Evolutionary conservation across 805 yeast species (phyloP), one percentile per base, ranked within the genome.

Genomic region (Saccharomyces mikatae): DNA sequence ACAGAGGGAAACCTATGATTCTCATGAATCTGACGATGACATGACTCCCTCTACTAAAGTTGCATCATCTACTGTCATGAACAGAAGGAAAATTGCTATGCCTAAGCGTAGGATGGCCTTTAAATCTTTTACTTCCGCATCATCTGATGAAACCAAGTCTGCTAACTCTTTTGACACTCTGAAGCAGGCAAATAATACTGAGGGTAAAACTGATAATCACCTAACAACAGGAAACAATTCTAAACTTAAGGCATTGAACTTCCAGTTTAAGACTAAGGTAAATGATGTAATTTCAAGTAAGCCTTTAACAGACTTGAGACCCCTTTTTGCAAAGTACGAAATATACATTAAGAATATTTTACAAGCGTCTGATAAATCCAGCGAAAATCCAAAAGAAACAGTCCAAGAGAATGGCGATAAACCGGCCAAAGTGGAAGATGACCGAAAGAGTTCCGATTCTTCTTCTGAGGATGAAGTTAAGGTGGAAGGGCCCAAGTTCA

Each of bases 401-500:
- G 11, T 26, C n/a, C 41, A 36, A 17, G 44, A 17, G 9, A 8
- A 29, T n/a, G 26, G 26, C 24, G n/a, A 14, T 22, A 26, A 6
- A 28, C 13, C 6, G 10, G 26, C 8, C 27, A 49, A 22, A 9
- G 57, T 53, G 21, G 63, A 60, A 13, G 61, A 53, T 11, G 65
- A 60, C 28, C 59, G 47, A 36, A 62, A 62, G 1, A 36, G 24
- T 17, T 36, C 44, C 3, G 44, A 36, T 1, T 72, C 78, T 2
- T 82, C 78, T 52, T 72, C 78, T 1, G 87, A 82, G 32, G 82
- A 82, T 22, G 87, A 82, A 41, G 69, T 83, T 27, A 84, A 83
- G 64, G 78, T 86, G 29, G 80, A 87, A 67, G 95, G 95, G 1
- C 95, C 96, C 22, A 70, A 75, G 13, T 88, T 88, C 66, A 77